phyloP scores from a whole-genome alignment of 257 asterid species.

The Solanum dulcamara region DNA sequence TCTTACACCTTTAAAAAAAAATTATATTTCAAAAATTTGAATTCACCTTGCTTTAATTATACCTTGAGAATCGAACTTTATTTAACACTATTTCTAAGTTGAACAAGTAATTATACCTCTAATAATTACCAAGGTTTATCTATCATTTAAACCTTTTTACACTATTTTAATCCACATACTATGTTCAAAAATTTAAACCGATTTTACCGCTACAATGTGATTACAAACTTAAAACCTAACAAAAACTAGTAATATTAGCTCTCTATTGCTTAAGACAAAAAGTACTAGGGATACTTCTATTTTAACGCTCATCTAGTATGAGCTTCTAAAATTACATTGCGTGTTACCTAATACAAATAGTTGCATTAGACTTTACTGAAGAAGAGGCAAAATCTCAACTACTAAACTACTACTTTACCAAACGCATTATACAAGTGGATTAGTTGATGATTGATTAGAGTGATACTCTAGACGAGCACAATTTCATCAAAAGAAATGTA shows the following conservation, averaged over 20 bases:
- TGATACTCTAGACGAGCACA: neutral
- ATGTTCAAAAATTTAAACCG: neutral
- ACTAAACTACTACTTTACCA: neutral
- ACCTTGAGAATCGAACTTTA: neutral
- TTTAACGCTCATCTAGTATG: neutral
- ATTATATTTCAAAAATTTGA: constrained; percentile 4
- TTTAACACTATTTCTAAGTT: neutral
- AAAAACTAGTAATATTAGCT: neutral
- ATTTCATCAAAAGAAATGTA: neutral
- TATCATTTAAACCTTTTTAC: neutral
- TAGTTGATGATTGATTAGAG: neutral
- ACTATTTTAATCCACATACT: neutral
- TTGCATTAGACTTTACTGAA: neutral
- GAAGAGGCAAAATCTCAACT: neutral
- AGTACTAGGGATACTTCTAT: neutral
- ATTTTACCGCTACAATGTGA: neutral
- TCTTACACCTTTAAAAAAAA: neutral
- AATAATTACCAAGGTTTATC: neutral
- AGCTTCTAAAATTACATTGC: neutral
- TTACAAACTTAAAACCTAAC: neutral
- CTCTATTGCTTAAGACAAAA: neutral
- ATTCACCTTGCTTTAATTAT: neutral
- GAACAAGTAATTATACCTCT: neutral
- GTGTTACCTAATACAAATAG: neutral
- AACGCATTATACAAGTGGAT: neutral